These are phyloP conservation scores for Phlebiopsis flavidoalba DNA, from an alignment of 768 basidiomycete genomes.

Conservation along the genomic window DNA sequence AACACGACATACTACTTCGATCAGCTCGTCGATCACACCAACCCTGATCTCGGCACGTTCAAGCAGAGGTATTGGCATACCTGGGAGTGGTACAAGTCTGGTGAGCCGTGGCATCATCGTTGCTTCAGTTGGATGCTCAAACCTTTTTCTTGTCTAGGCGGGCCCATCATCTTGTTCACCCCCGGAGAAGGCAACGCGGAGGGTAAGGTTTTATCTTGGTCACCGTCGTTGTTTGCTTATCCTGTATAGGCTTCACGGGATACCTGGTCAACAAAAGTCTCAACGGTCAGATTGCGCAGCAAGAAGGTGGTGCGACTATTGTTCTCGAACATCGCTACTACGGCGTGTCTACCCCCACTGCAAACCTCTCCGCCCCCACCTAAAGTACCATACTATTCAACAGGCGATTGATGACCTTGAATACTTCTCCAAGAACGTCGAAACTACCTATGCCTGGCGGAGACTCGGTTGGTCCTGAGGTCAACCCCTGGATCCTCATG, in stretches of 20 bases:
- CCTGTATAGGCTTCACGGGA: constrained; percentile 20
- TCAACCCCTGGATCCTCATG: constrained; percentile 33
- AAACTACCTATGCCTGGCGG: constrained; percentile 62
- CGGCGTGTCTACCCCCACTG: constrained; percentile 60
- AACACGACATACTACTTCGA: constrained; percentile 45
- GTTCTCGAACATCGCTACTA: constrained; percentile 73
- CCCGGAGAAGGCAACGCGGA: constrained; percentile 11
- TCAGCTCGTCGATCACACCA: constrained; percentile 41
- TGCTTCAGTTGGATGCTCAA: constrained; percentile 28
- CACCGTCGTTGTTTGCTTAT: not conserved
- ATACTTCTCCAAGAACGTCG: constrained; percentile 60
- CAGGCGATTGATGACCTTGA: constrained; percentile 67
- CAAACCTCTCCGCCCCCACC: constrained; percentile 49
- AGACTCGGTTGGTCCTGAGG: constrained; percentile 46
- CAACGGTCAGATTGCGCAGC: constrained; percentile 57
- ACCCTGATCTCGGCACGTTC: constrained; percentile 60
- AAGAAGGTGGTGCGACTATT: constrained; percentile 54
- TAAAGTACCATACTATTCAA: constrained; percentile 56
- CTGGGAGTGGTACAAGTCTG: constrained; percentile 53
- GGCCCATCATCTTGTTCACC: constrained; percentile 13
- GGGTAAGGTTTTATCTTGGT: not conserved
- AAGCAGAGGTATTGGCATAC: constrained; percentile 68
- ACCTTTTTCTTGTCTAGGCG: constrained; percentile 1
- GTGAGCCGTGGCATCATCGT: constrained; percentile 55
- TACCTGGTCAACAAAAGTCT: constrained; percentile 60